phyloP scores from a whole-genome alignment of 768 basidiomycete genomes.

The Boletellus emodensis region DNA sequence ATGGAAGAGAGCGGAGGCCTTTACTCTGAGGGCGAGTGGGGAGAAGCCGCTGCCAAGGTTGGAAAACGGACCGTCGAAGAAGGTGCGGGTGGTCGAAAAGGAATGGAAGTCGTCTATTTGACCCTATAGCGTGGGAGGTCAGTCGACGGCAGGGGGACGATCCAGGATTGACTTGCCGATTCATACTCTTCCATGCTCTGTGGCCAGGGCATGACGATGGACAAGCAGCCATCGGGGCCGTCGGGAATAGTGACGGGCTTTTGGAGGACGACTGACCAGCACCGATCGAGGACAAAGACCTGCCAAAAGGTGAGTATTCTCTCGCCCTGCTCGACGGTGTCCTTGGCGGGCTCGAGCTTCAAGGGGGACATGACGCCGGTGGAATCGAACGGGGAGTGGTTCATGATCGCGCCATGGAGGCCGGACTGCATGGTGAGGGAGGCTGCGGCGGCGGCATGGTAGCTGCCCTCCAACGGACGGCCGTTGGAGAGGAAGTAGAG shows the following conservation, averaged over 20 bases:
- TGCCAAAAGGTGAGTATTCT: constrained; percentile 80
- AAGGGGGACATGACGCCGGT: constrained; percentile 34
- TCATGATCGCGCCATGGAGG: constrained; percentile 47
- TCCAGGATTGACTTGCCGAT: constrained; percentile 42
- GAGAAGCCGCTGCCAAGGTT: constrained; percentile 53
- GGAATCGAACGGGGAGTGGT: constrained; percentile 33
- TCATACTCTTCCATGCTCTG: constrained; percentile 70
- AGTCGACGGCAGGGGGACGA: constrained; percentile 8
- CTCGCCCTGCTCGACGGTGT: constrained; percentile 62
- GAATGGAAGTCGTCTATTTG: constrained; percentile 48
- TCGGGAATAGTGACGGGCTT: constrained; percentile 67
- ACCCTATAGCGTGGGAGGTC: constrained; percentile 44
- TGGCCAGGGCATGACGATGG: constrained; percentile 76
- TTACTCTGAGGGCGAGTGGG: constrained; percentile 60
- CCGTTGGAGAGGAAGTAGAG: constrained; percentile 76
- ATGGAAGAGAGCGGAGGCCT: constrained; percentile 73
- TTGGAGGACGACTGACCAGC: constrained; percentile 73
- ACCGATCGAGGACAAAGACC: constrained; percentile 74
- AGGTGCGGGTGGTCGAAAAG: constrained; percentile 57
- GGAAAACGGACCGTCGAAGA: constrained; percentile 57
- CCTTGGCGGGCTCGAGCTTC: constrained; percentile 56
- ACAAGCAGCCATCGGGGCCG: constrained; percentile 49
- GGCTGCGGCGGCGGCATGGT: constrained; percentile 71
- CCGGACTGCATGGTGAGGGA: constrained; percentile 71
- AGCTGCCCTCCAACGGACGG: constrained; percentile 71